A percentile compares a stretch with the other conserved stretches of the same genome.
Conservation (phyloP, 805 yeast species). For the Hanseniaspora singularis region DNA sequence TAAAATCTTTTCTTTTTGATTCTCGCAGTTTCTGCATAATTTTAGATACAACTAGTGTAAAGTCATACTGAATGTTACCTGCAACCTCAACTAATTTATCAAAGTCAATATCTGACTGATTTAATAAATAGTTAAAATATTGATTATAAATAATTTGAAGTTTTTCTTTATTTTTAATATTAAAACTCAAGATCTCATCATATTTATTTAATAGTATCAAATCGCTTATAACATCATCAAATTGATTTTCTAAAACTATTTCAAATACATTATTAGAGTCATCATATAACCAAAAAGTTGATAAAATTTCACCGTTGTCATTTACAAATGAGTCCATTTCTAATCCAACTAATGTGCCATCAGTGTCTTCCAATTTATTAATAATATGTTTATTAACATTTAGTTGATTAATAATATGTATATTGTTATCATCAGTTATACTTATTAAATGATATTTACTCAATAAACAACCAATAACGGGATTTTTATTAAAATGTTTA, state of each 20-base stretch:
- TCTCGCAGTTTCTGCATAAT: constrained; percentile 36
- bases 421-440: constrained; percentile 32
- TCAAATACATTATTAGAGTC: constrained; percentile 48
- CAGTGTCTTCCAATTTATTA: constrained; percentile 23
- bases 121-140: constrained; percentile 42
- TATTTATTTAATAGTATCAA: constrained; percentile 42
- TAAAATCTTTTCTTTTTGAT: constrained; percentile 37
- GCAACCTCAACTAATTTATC: constrained; percentile 42
- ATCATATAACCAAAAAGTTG: constrained; percentile 67
- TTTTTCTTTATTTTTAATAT: constrained; percentile 29
- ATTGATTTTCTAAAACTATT: constrained; percentile 55
- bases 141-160: constrained; percentile 39
- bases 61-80: constrained; percentile 32
- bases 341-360: constrained; percentile 36
- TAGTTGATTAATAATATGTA: constrained; percentile 40
- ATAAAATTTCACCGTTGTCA: constrained; percentile 22
- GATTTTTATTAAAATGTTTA: constrained; percentile 21
- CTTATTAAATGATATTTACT: constrained; percentile 46
- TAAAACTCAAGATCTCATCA: constrained; percentile 50
- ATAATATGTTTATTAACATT: constrained; percentile 37
- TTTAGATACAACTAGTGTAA: constrained; percentile 45
- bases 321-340: constrained; percentile 37
- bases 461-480: constrained; percentile 21
- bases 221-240: constrained; percentile 61
- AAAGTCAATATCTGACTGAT: constrained; percentile 22